Conservation (phyloP, 345 rosid genomes). For the Arabis hirsuta region DNA sequence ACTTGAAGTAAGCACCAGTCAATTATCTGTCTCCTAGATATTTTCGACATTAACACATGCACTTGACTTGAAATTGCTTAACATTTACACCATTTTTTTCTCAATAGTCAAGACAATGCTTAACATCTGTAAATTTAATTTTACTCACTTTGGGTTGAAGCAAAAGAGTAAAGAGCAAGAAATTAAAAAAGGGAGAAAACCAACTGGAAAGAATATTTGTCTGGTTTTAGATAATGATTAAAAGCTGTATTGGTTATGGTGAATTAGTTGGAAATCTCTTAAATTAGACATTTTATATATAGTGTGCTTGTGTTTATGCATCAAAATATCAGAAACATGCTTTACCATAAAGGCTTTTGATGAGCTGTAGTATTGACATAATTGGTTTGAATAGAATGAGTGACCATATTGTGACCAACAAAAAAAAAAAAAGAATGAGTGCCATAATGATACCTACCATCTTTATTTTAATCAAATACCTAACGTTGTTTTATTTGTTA, state of each 20-base stretch:
- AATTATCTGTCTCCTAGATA: slow-evolving; percentile 36
- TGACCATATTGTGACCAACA: slow-evolving; percentile 33
- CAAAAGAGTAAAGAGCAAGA: slow-evolving; percentile 7
- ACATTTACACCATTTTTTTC: slow-evolving; percentile 8
- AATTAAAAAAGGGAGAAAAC: neutral
- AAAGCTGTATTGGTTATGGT: slow-evolving; percentile 34
- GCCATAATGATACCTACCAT: slow-evolving; percentile 41
- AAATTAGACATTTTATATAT: neutral
- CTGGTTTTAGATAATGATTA: slow-evolving; percentile 19
- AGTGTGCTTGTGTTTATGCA: slow-evolving; percentile 12
- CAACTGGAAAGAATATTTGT: slow-evolving; percentile 40
- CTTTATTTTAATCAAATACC: slow-evolving; percentile 29
- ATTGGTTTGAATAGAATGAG: slow-evolving; percentile 33
- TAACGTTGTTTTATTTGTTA: slow-evolving; percentile 13
- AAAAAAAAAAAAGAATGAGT: slow-evolving; percentile 26
- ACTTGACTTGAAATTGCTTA: slow-evolving; percentile 17
- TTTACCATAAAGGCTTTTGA: slow-evolving; percentile 39
- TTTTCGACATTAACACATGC: slow-evolving; percentile 30
- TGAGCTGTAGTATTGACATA: slow-evolving; percentile 41
- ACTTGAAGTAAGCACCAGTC: slow-evolving; percentile 36
- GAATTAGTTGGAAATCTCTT: slow-evolving; percentile 39
- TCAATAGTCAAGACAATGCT: slow-evolving; percentile 2
- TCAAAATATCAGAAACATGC: slow-evolving; percentile 41
- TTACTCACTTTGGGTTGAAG: neutral
- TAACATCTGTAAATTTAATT: neutral